These are phyloP conservation scores for Endoconidiophora polonica DNA, from an alignment of 2,329 filamentous ascomycete species.

Conservation along the genomic window DNA sequence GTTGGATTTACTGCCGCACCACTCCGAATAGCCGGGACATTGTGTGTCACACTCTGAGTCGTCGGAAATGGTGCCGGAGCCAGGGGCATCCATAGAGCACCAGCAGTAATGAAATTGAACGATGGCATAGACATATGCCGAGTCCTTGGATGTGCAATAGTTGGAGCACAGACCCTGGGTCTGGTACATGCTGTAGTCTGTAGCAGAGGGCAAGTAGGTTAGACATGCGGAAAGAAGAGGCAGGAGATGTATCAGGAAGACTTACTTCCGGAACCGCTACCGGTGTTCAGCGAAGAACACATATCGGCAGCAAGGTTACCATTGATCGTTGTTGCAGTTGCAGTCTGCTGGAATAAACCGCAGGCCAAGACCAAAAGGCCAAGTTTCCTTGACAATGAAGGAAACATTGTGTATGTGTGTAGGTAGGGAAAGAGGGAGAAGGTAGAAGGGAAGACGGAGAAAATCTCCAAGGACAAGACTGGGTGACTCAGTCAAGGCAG, in stretches of 20 bases:
- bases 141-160: constrained; percentile 35
- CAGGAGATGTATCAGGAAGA: constrained; percentile 10
- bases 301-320: constrained; percentile 14
- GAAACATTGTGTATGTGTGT: constrained; percentile 3
- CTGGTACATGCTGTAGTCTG: constrained; percentile 42
- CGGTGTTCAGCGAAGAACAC: constrained; percentile 16
- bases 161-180: constrained; percentile 53
- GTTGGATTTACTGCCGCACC: constrained; percentile 41
- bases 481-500: no score
- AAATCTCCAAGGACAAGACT: background rate
- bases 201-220: background rate
- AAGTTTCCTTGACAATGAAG: background rate
- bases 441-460: background rate
- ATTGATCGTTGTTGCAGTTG: constrained; percentile 3
- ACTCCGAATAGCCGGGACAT: constrained; percentile 59
- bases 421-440: background rate
- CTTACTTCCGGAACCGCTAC: constrained; percentile 29
- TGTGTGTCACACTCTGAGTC: constrained; percentile 32
- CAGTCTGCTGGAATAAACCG: background rate
- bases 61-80: constrained; percentile 23
- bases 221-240: constrained; percentile 5
- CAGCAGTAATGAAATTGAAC: constrained; percentile 51
- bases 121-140: constrained; percentile 44
- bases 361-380: background rate
- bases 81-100: constrained; percentile 56